Evolutionary conservation across 1,139 yeast genomes (phyloP).

Genomic region (Suhomyces choctaworum): DNA sequence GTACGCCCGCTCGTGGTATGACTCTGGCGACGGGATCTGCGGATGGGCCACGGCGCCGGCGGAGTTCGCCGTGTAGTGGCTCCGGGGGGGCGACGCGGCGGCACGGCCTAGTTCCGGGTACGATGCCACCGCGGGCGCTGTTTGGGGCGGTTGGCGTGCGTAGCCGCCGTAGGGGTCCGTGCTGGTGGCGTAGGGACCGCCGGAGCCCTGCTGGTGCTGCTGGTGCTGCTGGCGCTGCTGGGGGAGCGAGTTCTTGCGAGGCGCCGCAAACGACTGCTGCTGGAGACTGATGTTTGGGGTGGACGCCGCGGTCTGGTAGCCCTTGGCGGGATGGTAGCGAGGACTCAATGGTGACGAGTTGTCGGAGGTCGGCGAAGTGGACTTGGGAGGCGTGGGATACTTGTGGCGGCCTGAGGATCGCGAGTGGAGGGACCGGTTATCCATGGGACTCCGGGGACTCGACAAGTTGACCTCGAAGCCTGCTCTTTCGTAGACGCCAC

Average conservation of each 20-base stretch:
- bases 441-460: constrained; percentile 11
- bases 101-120: constrained; percentile 3
- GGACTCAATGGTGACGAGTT: constrained; percentile 13
- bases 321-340: constrained; percentile 7
- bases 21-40: constrained; percentile 9
- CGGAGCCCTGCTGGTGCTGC: constrained; percentile 3
- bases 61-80: neutral
- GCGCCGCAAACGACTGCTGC: constrained; percentile 6
- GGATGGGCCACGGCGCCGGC: neutral
- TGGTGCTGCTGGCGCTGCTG: constrained; percentile 2
- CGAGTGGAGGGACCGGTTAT: constrained; percentile 14
- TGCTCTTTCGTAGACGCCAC: constrained; percentile 65
- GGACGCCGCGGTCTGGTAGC: constrained; percentile 11
- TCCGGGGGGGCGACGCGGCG: neutral
- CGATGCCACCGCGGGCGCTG: constrained; percentile 7
- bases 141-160: constrained; percentile 5
- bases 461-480: constrained; percentile 55
- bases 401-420: constrained; percentile 4
- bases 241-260: constrained; percentile 8
- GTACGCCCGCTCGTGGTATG: neutral
- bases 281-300: constrained; percentile 12
- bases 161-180: constrained; percentile 6
- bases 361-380: constrained; percentile 14
- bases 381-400: constrained; percentile 14
- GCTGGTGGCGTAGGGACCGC: neutral